Conservation (phyloP, 352 stramenopile species). For the Thalassiosira oceanica region DNA sequence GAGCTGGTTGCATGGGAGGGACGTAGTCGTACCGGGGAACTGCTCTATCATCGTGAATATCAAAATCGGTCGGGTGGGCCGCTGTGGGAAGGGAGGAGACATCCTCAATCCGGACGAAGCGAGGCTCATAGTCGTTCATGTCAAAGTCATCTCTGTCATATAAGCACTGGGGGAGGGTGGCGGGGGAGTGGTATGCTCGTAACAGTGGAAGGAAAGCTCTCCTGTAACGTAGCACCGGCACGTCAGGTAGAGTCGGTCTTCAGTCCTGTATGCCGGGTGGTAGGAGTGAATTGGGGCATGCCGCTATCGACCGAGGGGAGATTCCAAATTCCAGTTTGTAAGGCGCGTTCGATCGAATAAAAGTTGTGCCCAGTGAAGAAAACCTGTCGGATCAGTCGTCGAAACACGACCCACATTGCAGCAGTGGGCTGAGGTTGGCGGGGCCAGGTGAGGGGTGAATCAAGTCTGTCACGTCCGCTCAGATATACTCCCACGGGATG, state of each 20-base stretch:
- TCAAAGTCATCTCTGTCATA: too few species aligned
- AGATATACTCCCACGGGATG: not conserved
- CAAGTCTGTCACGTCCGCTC: not conserved
- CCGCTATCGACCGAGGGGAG: not conserved
- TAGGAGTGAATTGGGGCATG: not conserved
- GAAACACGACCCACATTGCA: not conserved
- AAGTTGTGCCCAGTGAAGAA: not conserved
- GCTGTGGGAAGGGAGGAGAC: too few species aligned
- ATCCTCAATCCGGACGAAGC: constrained; percentile 1
- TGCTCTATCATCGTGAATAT: too few species aligned
- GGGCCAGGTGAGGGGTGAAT: constrained; percentile 7
- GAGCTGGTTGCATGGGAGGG: too few species aligned
- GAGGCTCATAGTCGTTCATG: not conserved
- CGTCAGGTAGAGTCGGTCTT: not conserved
- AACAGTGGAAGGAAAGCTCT: too few species aligned
- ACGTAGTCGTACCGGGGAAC: too few species aligned
- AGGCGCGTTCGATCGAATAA: not conserved
- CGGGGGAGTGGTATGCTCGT: too few species aligned
- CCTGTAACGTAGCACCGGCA: too few species aligned
- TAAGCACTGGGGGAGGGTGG: too few species aligned
- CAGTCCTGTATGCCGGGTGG: not conserved
- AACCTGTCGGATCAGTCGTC: not conserved
- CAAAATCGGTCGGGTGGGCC: too few species aligned
- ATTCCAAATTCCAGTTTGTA: too few species aligned
- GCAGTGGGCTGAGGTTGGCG: not conserved